These are phyloP conservation scores for Dothistroma septosporum DNA, from an alignment of 2,329 filamentous ascomycete species.

Conservation along the genomic window DNA sequence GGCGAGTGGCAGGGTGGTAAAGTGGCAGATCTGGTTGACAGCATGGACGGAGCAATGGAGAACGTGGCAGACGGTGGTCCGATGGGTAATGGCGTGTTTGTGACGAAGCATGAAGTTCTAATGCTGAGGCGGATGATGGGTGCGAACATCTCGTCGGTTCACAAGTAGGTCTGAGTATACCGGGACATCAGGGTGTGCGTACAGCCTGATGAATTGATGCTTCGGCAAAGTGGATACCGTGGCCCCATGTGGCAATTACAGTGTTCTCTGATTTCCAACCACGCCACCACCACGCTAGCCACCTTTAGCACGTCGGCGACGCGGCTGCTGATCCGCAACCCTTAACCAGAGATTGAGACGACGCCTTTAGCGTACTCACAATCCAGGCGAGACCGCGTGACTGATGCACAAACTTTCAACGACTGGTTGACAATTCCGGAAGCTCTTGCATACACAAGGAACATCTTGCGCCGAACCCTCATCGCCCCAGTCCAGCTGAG, in stretches of 20 bases:
- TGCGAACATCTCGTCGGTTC: not conserved
- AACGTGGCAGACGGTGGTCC: conserved; percentile 22
- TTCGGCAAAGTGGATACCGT: not conserved
- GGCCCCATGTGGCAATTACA: not conserved
- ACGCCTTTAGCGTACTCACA: too few relatives aligned
- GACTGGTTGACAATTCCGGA: too few relatives aligned
- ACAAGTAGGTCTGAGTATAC: not conserved
- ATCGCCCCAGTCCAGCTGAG: too few relatives aligned
- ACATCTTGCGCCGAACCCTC: too few relatives aligned
- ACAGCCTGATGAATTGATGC: not conserved
- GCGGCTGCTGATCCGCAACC: too few relatives aligned
- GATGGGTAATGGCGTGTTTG: conserved; percentile 41
- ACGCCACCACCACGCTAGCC: too few relatives aligned
- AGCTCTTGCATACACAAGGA: too few relatives aligned
- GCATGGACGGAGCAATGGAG: conserved; percentile 36
- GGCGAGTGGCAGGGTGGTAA: conserved; percentile 51
- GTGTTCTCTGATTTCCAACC: not conserved
- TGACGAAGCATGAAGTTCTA: conserved; percentile 53
- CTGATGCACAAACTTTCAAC: too few relatives aligned
- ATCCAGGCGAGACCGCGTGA: too few relatives aligned
- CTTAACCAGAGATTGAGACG: too few relatives aligned
- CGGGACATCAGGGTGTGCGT: not conserved
- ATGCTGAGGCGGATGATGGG: conserved; percentile 42
- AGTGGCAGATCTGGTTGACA: conserved; percentile 47
- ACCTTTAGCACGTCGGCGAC: too few relatives aligned